Conservation (phyloP, 495 filamentous ascomycete genomes). For the Entonaema liquescens region DNA sequence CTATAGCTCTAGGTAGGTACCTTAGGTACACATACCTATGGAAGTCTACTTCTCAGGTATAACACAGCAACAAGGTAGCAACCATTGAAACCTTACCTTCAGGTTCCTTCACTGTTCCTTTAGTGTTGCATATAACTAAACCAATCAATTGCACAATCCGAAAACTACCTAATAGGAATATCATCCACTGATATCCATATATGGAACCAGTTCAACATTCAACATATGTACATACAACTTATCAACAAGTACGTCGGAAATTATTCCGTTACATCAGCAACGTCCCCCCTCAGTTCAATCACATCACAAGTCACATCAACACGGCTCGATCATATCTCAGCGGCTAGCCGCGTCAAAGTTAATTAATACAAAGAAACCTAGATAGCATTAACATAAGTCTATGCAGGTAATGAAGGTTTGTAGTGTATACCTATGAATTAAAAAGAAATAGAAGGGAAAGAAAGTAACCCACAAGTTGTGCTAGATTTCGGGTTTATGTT, state of each 20-base stretch:
- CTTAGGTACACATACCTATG: too few species aligned
- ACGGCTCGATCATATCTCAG: conserved; percentile 2
- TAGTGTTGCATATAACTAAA: neutral
- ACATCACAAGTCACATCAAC: conserved; percentile 12
- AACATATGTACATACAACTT: neutral
- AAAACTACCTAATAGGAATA: neutral
- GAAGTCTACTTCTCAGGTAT: too few species aligned
- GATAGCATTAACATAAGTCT: neutral
- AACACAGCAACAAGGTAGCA: too few species aligned
- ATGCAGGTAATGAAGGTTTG: neutral
- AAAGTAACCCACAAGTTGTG: neutral
- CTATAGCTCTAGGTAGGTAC: too few species aligned
- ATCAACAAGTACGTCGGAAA: conserved; percentile 2
- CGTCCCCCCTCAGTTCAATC: conserved; percentile 3
- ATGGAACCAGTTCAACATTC: neutral
- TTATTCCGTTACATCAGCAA: conserved; percentile 27
- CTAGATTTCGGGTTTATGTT: conserved; percentile 1
- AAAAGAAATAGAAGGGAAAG: neutral
- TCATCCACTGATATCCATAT: neutral
- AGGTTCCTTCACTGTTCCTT: neutral
- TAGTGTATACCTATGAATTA: neutral
- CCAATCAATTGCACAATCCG: neutral
- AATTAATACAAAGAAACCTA: neutral
- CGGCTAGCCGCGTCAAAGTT: neutral
- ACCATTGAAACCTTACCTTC: too few species aligned